These are phyloP conservation scores for Colletotrichum godetiae DNA, from an alignment of 2,329 filamentous ascomycete species.

Conservation along the genomic window DNA sequence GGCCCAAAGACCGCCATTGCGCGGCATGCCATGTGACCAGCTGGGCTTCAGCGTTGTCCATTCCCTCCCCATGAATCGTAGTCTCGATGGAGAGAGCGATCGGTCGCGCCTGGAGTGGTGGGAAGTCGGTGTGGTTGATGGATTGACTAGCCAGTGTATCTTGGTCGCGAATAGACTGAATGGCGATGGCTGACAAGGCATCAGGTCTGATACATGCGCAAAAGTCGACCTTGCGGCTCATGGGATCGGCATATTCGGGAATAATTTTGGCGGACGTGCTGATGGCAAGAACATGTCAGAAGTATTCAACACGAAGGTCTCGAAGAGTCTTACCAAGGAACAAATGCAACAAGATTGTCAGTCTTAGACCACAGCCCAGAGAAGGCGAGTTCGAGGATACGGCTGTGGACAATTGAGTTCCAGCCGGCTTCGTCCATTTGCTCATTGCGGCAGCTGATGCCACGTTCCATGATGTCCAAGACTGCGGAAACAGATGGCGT, in stretches of 20 bases:
- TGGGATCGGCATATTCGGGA: neutral
- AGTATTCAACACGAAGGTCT: neutral
- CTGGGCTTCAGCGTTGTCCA: slow-evolving; percentile 3
- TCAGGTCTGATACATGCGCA: neutral
- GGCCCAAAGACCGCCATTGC: slow-evolving; percentile 8
- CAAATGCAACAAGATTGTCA: neutral
- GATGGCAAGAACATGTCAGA: neutral
- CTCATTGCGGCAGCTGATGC: neutral
- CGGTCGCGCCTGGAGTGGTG: neutral
- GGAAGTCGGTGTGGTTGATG: slow-evolving; percentile 21
- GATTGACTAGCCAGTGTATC: neutral
- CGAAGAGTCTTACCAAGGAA: neutral
- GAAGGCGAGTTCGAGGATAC: neutral
- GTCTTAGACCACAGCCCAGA: neutral
- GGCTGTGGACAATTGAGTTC: slow-evolving; percentile 2
- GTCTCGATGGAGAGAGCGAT: slow-evolving; percentile 16
- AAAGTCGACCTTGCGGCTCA: slow-evolving; percentile 1
- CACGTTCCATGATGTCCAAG: neutral
- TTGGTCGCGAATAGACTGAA: neutral
- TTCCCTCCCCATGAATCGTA: slow-evolving; percentile 8
- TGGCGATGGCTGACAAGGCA: neutral
- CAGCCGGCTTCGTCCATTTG: neutral
- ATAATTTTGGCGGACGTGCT: neutral
- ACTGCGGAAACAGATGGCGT: neutral
- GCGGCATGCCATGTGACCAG: slow-evolving; percentile 12